Evolutionary conservation across 2,329 filamentous ascomycete genomes (phyloP), one percentile per base, ranked within the genome.

Genomic region (Fusarium nodosum): DNA sequence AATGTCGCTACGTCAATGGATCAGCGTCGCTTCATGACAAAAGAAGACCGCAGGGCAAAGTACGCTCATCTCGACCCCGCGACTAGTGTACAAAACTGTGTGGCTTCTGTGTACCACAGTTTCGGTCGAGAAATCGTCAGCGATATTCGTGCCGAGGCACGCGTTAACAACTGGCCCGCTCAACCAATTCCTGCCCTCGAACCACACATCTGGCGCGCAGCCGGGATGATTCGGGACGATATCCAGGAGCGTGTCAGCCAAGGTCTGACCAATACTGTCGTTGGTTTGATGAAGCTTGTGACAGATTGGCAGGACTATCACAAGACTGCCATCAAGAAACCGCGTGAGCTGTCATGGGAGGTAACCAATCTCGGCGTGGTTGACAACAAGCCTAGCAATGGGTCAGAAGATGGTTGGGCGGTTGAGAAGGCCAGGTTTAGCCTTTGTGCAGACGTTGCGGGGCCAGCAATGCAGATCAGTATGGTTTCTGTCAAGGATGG

Each of bases 321-420:
- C 7, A n/a, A 11, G 36, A 28, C 20, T 2, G 2, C 22, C 3
- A 12, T 30, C 4, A 64, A 48, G 20, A 64, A 56, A 8, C 44
- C 59, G 1, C 52, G 60, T 10, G 59, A 57, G 4, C 7, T 64
- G 2, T 64, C 60, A 0, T 64, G 60, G 60, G 39, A 39, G 0
- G 60, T 64, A 1, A 58, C 60, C 1, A 64, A 64, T 2, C 33
- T 64, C 3, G 60, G 60, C 3, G 59, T 64, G 1, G 13, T 64
- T 1, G 59, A 64, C 20, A 31, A 11, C 1, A 16, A 46, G 12
- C 4, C 3, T 1, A 34, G 53, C 2, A 11, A 26, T 15, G n/a
- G 12, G 5, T 44, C 24, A 12, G 39, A 12, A 1, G 33, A 46
- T 34, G 26, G 52, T 0, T 64, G 60, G 45, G n/a, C 6, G 0